Evolutionary conservation across 148 eudicot species (phyloP).

Genomic region (Rhododendron ovatum): DNA sequence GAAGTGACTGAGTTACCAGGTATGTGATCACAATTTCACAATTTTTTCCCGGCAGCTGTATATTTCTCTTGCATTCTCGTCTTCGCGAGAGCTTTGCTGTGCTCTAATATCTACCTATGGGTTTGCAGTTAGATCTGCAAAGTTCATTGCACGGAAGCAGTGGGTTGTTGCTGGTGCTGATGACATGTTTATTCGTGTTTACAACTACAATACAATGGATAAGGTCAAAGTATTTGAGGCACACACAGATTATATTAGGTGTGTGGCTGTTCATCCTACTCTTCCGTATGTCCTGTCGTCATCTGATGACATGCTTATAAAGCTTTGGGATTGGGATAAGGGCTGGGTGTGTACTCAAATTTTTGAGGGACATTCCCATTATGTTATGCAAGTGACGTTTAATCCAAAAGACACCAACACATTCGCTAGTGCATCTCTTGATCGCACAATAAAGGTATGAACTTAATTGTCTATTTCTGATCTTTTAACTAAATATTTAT

Average conservation of each 20-base stretch:
- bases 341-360: conserved; percentile 86
- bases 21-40: conserved; percentile 5
- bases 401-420: conserved; percentile 93
- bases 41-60: background rate
- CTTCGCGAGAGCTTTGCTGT: conserved; percentile 8
- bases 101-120: conserved; percentile 1
- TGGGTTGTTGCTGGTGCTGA: conserved; percentile 98
- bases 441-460: conserved; percentile 84
- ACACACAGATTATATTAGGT: conserved; percentile 87
- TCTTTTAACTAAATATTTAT: background rate
- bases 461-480: background rate
- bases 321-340: conserved; percentile 99
- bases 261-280: conserved; percentile 93
- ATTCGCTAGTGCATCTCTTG: conserved; percentile 95
- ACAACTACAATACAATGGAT: conserved; percentile 90
- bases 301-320: conserved; percentile 97
- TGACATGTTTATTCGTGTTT: conserved; percentile 80
- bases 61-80: conserved; percentile 6
- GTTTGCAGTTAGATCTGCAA: conserved; percentile 75
- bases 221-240: conserved; percentile 86
- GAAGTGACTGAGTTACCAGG: conserved; percentile 57
- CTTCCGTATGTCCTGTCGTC: conserved; percentile 92
- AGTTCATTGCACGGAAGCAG: conserved; percentile 82
- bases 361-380: conserved; percentile 92
- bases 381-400: conserved; percentile 92